Conservation (phyloP, 345 rosid genomes). For the Hibiscus syriacus region DNA sequence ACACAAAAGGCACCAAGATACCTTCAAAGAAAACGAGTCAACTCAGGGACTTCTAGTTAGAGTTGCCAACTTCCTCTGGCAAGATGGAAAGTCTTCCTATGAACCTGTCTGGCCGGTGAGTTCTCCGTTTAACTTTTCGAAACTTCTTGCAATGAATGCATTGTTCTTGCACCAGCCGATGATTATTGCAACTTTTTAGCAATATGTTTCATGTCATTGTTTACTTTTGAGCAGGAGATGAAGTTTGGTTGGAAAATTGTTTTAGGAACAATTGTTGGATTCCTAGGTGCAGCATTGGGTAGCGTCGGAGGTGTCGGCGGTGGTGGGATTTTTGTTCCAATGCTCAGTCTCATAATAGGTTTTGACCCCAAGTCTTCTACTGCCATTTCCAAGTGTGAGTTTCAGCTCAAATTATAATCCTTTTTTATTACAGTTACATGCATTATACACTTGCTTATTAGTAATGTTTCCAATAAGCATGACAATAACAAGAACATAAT, state of each 20-base stretch:
- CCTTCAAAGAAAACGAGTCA: background rate
- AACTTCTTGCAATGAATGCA: background rate
- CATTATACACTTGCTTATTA: too few species aligned
- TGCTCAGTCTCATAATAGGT: conserved; percentile 57
- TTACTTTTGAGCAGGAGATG: conserved; percentile 58
- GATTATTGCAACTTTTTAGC: background rate
- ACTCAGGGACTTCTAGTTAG: conserved; percentile 15
- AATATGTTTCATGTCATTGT: too few species aligned
- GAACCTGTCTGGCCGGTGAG: conserved; percentile 74
- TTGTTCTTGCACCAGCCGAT: background rate
- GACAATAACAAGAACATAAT: too few species aligned
- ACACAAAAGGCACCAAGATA: conserved; percentile 12
- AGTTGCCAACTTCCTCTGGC: conserved; percentile 47
- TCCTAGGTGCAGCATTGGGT: conserved; percentile 61
- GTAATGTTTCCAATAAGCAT: too few species aligned
- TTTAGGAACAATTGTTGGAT: conserved; percentile 51
- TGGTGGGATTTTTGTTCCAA: conserved; percentile 73
- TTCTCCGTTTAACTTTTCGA: background rate
- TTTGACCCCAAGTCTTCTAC: conserved; percentile 69
- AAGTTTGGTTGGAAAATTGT: conserved; percentile 47
- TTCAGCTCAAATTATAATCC: background rate
- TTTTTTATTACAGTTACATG: too few species aligned
- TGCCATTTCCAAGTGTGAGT: conserved; percentile 65
- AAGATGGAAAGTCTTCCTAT: conserved; percentile 47
- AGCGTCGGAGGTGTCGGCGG: conserved; percentile 76